Conservation (phyloP, 176 grass and related monocot genomes). For the Aegilops tauschii region DNA sequence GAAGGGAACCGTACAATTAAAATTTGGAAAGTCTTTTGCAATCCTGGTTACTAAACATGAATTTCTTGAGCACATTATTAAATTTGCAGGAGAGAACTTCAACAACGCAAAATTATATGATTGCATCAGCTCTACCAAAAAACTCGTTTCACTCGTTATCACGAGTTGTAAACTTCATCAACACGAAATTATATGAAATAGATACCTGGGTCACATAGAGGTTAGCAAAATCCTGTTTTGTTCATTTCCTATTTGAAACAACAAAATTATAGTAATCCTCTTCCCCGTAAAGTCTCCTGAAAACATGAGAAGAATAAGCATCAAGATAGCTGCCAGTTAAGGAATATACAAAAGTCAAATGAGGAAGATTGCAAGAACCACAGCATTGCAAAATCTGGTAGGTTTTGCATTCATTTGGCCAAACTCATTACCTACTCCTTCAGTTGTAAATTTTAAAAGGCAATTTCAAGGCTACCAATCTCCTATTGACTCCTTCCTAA, state of each 20-base stretch:
- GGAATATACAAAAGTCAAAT: background rate
- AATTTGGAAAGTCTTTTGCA: background rate
- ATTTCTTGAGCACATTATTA: conserved; percentile 1
- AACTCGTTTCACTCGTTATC: background rate
- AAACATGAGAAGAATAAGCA: conserved; percentile 29
- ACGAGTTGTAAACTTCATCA: background rate
- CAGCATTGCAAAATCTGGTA: conserved; percentile 8
- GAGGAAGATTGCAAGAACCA: background rate
- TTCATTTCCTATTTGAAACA: conserved; percentile 52
- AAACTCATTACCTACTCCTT: conserved; percentile 4
- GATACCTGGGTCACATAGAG: conserved; percentile 26
- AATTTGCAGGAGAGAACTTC: background rate
- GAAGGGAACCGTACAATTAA: background rate
- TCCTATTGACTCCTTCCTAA: background rate
- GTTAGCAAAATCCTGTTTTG: conserved; percentile 3
- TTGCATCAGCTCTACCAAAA: background rate
- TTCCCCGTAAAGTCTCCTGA: conserved; percentile 75
- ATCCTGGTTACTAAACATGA: background rate
- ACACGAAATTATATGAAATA: conserved; percentile 14
- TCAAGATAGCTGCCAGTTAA: background rate
- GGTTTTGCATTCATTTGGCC: background rate
- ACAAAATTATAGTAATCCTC: conserved; percentile 75
- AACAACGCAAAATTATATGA: background rate
- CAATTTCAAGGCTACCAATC: background rate
- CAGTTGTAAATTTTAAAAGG: background rate